A percentile compares a stretch with the other conserved stretches of the same genome.
Conservation (phyloP, 2,329 filamentous ascomycete genomes). For the Fusarium pseudocircinatum region DNA sequence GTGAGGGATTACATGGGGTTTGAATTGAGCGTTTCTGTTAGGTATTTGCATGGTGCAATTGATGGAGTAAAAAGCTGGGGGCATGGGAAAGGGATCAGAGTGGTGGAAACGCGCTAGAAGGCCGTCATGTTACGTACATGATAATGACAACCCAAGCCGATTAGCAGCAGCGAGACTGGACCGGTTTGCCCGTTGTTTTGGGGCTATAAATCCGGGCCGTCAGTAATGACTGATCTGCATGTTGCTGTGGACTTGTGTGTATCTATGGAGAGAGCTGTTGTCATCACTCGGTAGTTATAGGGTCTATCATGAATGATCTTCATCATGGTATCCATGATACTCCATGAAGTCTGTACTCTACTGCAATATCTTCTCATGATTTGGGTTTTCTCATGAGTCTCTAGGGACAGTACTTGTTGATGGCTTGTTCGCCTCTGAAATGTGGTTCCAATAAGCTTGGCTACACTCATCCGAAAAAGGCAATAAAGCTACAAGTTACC, state of each 20-base stretch:
- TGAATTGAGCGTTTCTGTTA: slow-evolving; percentile 10
- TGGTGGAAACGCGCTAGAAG: slow-evolving; percentile 28
- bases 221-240: slow-evolving; percentile 15
- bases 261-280: not conserved
- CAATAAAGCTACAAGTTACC: slow-evolving; percentile 20
- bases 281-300: not conserved
- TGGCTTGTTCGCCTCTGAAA: slow-evolving; percentile 8
- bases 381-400: not conserved
- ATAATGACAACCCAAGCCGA: not conserved
- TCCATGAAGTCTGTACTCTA: not conserved
- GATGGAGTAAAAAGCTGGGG: slow-evolving; percentile 30
- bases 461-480: slow-evolving; percentile 16
- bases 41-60: slow-evolving; percentile 28
- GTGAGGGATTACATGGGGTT: not conserved
- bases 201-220: slow-evolving; percentile 31
- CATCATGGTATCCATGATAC: slow-evolving; percentile 6
- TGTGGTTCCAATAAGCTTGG: slow-evolving; percentile 23
- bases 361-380: not conserved
- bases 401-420: no score
- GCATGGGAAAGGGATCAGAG: not conserved
- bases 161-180: not conserved
- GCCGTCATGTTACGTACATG: slow-evolving; percentile 40
- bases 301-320: slow-evolving; percentile 15
- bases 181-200: slow-evolving; percentile 31
- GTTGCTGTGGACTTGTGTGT: not conserved